phyloP scores from a whole-genome alignment of 108 stramenopile species.

The Fistulifera pelliculosa region DNA sequence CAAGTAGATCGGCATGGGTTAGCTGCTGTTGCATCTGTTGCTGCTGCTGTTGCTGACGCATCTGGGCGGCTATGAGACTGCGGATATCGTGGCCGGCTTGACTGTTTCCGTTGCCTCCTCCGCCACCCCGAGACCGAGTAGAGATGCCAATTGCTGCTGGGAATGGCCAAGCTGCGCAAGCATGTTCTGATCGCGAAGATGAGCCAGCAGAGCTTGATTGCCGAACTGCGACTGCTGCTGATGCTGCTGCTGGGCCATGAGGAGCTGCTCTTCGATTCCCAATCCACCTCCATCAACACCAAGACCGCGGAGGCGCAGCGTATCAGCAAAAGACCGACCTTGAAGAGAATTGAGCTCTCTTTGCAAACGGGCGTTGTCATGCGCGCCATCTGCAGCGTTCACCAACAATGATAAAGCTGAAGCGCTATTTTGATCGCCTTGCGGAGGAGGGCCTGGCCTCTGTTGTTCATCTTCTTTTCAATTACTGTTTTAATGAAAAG shows the following conservation, averaged over 20 bases:
- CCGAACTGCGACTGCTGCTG: not conserved
- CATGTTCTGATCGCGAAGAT: conserved; percentile 9
- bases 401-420: conserved; percentile 9
- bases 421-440: conserved; percentile 8
- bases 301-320: conserved; percentile 5
- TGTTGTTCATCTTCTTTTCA: not conserved
- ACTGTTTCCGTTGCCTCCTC: not conserved
- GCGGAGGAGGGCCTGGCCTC: not conserved
- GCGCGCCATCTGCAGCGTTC: conserved; percentile 6
- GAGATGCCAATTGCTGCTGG: conserved; percentile 9
- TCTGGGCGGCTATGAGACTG: conserved; percentile 10
- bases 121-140: conserved; percentile 8
- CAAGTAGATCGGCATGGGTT: conserved; percentile 7
- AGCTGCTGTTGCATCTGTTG: conserved; percentile 10
- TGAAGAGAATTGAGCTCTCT: not conserved
- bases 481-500: not conserved
- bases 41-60: conserved; percentile 12
- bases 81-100: conserved; percentile 4
- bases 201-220: conserved; percentile 3
- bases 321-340: conserved; percentile 6
- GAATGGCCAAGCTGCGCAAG: conserved; percentile 2
- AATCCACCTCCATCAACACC: not conserved
- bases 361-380: not conserved
- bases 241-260: conserved; percentile 7
- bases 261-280: conserved; percentile 9